Percentiles rank a stretch among this genome's conserved stretches.
Evolutionary conservation across 1,284 basidiomycete genomes (phyloP).

Genomic region (Cerrena zonata): DNA sequence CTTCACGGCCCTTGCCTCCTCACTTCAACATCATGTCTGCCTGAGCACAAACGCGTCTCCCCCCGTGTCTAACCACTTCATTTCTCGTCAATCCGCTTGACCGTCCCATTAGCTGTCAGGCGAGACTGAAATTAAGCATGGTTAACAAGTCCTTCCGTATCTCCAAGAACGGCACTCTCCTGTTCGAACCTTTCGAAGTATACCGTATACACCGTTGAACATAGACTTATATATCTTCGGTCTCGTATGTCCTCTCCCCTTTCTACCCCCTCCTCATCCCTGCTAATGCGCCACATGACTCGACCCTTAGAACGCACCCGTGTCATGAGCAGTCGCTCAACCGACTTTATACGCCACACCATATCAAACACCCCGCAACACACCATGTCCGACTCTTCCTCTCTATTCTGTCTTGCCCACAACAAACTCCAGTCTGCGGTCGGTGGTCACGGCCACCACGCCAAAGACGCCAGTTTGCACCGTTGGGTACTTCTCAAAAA

Average conservation of each 20-base stretch:
- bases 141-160: conserved; percentile 73
- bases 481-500: conserved; percentile 84
- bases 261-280: background rate
- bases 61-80: conserved; percentile 19
- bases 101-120: conserved; percentile 35
- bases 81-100: conserved; percentile 28
- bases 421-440: conserved; percentile 65
- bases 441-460: conserved; percentile 34
- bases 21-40: conserved; percentile 40
- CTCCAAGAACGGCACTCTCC: conserved; percentile 76
- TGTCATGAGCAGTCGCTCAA: conserved; percentile 27
- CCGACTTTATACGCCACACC: conserved; percentile 18
- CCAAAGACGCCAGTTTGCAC: conserved; percentile 68
- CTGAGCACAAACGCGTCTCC: conserved; percentile 30
- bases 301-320: conserved; percentile 22
- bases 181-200: conserved; percentile 79
- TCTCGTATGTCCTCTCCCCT: conserved; percentile 23
- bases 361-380: conserved; percentile 11
- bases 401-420: conserved; percentile 58
- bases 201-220: conserved; percentile 70
- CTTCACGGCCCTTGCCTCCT: conserved; percentile 15
- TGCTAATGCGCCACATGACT: conserved; percentile 5
- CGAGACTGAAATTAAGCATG: conserved; percentile 54
- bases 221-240: conserved; percentile 12
- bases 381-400: conserved; percentile 38